A percentile compares a stretch with the other conserved stretches of the same genome.
These are phyloP conservation scores for Colletotrichum sp. DNA, from an alignment of 2,329 filamentous ascomycete species.

Conservation along the genomic window DNA sequence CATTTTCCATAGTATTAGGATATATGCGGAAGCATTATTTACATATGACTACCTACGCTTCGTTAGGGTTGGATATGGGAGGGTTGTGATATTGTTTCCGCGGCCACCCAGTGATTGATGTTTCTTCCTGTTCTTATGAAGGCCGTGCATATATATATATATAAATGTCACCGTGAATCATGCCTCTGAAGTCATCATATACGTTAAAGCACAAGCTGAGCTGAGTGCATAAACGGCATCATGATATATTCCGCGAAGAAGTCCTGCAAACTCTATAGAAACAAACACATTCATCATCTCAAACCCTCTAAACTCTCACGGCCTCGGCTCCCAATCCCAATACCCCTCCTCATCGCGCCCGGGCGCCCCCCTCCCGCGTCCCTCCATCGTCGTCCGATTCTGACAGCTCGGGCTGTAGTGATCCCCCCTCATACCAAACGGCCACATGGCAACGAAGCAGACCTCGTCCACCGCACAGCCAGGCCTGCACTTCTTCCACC, in stretches of 20 bases:
- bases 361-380: neutral
- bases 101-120: neutral
- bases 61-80: no score
- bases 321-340: neutral
- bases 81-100: neutral
- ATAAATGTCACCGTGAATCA: no score
- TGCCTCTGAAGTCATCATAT: no score
- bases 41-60: no score
- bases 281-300: neutral
- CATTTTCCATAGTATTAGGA: neutral
- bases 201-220: neutral
- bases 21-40: neutral
- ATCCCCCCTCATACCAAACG: conserved; percentile 58
- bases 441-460: conserved; percentile 70
- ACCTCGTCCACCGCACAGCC: conserved; percentile 59
- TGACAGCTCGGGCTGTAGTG: conserved; percentile 38
- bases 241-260: neutral
- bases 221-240: neutral
- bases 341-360: neutral
- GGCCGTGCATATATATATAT: no score
- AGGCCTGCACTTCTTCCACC: conserved; percentile 59
- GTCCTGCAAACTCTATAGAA: neutral
- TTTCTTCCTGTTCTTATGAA: no score
- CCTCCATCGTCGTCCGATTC: conserved; percentile 7
- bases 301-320: neutral